Evolutionary conservation across 2,329 filamentous ascomycete genomes (phyloP), one percentile per base, ranked within the genome.

Genomic region (Trichoderma atrobrunneum): DNA sequence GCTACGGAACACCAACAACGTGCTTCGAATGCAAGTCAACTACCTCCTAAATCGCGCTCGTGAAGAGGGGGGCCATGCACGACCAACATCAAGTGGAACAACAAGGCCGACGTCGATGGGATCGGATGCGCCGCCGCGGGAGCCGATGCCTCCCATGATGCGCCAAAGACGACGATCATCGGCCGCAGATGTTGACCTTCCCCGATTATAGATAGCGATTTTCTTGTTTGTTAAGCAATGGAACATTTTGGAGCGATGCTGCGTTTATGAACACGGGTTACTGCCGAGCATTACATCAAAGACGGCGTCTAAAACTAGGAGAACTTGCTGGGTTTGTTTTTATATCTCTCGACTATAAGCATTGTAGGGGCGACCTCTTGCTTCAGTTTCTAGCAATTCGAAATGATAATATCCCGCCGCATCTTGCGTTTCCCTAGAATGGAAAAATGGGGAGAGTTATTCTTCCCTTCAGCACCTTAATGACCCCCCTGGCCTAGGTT

Each of bases 1-100:
- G 77, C 81, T 89, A 56, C 83, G 85, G 57, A 88, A 86, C 79
- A 88, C 85, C 74, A 81, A 88, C 73, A 87, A 87, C 65, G 86
- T 88, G 75, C 83, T 89, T 57, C 84, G 85, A 69, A 89, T 89
- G 87, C 87, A 89, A 74, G 85, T 89, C 59, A 86, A 86, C 71
- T 89, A 87, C 87, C 82, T 89, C 32, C 84, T 89, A 78, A 87
- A 87, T 73, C 82, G 85, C 73, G 84, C 84, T 72, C 80, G 85
- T 11, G 85, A 87, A 74, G 85, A 87, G 75, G 84, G 81, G 0
- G 84, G 81, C 1, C 80, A 83, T 24, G 78, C 81, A 43, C 76
- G 82, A 72, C 67, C 67, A 61, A 81, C 81, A 1, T 80, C 81
- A 54, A 82, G 81, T 66, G 82, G 74, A 32, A 78, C 81, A 4